These are phyloP conservation scores for Pseudogymnoascus sp. DNA, from an alignment of 2,329 filamentous ascomycete genomes.

Conservation along the genomic window DNA sequence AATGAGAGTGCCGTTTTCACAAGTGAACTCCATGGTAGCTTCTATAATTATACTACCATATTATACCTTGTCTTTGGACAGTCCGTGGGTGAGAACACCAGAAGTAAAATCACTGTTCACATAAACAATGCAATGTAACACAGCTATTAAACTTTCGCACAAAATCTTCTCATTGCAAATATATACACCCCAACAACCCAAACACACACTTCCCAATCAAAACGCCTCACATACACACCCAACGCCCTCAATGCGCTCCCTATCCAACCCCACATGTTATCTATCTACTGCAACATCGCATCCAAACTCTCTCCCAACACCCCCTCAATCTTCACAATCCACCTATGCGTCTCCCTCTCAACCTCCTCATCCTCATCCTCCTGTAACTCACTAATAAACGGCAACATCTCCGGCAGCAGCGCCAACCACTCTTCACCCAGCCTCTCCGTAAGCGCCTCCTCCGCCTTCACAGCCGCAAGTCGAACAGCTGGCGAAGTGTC, in stretches of 20 bases:
- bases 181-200: slow-evolving; percentile 1
- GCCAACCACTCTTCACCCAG: slow-evolving; percentile 91
- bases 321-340: slow-evolving; percentile 85
- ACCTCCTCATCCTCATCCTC: slow-evolving; percentile 95
- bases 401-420: slow-evolving; percentile 89
- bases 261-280: background rate
- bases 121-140: background rate
- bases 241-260: slow-evolving; percentile 4
- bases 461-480: slow-evolving; percentile 72
- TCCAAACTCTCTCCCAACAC: slow-evolving; percentile 86
- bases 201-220: background rate
- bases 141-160: background rate
- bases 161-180: slow-evolving; percentile 6
- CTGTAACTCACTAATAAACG: slow-evolving; percentile 89
- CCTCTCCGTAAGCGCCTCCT: slow-evolving; percentile 70
- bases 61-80: background rate
- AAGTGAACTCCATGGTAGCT: too few relatives aligned
- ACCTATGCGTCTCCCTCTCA: slow-evolving; percentile 79
- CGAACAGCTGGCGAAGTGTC: slow-evolving; percentile 65
- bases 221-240: slow-evolving; percentile 3
- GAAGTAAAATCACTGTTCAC: background rate
- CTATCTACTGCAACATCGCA: slow-evolving; percentile 74
- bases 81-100: background rate
- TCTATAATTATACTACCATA: background rate
- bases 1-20: too few relatives aligned